Base-by-base conservation (phyloP, 805 yeast genomes). In the Wickerhamomyces hampshirensis region DNA sequence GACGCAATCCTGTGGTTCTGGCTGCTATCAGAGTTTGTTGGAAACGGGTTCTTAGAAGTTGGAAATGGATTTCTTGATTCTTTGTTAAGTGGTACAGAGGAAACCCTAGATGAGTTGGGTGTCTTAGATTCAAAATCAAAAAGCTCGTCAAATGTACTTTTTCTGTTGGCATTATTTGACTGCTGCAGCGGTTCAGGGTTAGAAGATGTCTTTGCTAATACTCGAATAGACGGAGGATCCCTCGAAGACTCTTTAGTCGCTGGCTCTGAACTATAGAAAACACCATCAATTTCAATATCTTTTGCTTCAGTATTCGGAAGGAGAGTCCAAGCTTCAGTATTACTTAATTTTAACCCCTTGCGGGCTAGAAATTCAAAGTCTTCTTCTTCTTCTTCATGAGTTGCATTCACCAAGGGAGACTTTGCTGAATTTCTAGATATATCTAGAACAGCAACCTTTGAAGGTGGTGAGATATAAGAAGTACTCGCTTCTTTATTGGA, bases 1-100 rank as follows among this genome's bases (percentile, higher is more conserved):
- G 7, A 11, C 7, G 7, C 11, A 8, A 8, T 7, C 7, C 11
- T 21, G 7, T 21, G 24, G 11, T 21, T 21, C 11, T 21, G 24
- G 7, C 24, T 11, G 34, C 16, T 24, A 7, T 28, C 21, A 5
- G 40, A 13, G 18, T 36, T 24, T 3, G 44, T 27, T 11, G 50
- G 47, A 31, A 47, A 48, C 33, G 52, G 50, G 19, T 46, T 46
- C 28, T 40, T 48, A 5, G 42, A 3, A 5, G 40, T 36, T 23
- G 51, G 48, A 35, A 48, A 46, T 17, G 55, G 54, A 26, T 48
- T 52, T n/a, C 48, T 43, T 11, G 49, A 44, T 2, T n/a, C 33
- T 21, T 11, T 21, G 7, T 21, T 21, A 21, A 11, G 11, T 26
- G 37, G 30, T 21, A 30, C 30, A 23, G 32, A 34, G 13, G 13